A percentile compares a stretch with the other conserved stretches of the same genome.
Conservation (phyloP, 345 rosid species). For the Salix brachista region DNA sequence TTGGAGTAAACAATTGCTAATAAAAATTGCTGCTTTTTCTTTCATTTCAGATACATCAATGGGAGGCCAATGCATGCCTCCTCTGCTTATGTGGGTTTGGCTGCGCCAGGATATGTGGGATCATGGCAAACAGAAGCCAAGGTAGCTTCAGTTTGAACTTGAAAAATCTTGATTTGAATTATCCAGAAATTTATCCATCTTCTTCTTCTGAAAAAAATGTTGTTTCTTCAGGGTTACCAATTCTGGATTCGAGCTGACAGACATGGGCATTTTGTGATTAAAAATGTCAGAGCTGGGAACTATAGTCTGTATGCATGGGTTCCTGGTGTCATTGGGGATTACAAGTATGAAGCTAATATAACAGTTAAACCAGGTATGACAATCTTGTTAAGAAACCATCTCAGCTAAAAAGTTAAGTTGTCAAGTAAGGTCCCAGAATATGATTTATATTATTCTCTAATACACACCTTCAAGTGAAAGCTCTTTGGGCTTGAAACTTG, state of each 20-base stretch:
- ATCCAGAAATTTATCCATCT: neutral
- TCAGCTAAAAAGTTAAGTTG: too few species aligned
- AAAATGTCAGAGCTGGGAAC: conserved; percentile 57
- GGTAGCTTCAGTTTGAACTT: conserved; percentile 31
- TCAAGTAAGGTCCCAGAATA: too few species aligned
- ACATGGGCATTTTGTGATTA: conserved; percentile 48
- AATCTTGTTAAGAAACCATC: too few species aligned
- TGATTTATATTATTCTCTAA: too few species aligned
- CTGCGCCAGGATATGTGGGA: conserved; percentile 60
- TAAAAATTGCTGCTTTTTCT: neutral
- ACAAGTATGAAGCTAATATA: conserved; percentile 35
- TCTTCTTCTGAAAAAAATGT: neutral
- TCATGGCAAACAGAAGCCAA: conserved; percentile 83
- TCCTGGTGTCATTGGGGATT: conserved; percentile 67
- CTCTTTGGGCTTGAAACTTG: too few species aligned
- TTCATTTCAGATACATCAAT: conserved; percentile 31
- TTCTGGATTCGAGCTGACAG: conserved; percentile 68
- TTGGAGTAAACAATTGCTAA: too few species aligned
- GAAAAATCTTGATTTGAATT: neutral
- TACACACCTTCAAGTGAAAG: fast-evolving
- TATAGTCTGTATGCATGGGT: conserved; percentile 76
- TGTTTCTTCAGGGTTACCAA: conserved; percentile 67
- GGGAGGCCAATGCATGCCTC: conserved; percentile 24
- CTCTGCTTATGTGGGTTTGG: conserved; percentile 70
- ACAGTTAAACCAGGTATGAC: conserved; percentile 48